phyloP scores from a whole-genome alignment of 2,329 filamentous ascomycete genomes.

The Dactylellina cionopaga region DNA sequence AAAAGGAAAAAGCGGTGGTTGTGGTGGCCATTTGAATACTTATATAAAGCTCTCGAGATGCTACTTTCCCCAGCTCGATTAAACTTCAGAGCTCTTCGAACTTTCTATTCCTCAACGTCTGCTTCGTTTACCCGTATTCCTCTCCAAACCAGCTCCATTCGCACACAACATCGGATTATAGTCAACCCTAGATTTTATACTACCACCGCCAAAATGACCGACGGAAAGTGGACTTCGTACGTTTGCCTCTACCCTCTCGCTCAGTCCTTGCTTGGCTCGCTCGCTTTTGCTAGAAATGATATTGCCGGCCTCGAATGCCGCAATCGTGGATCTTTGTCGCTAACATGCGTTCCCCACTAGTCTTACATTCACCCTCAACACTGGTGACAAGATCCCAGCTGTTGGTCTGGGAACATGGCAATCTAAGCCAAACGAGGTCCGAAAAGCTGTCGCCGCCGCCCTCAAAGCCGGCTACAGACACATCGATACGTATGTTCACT shows the following conservation, averaged over 20 bases:
- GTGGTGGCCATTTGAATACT: conserved; percentile 26
- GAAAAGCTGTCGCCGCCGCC: conserved; percentile 75
- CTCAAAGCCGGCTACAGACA: conserved; percentile 76
- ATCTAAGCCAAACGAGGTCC: conserved; percentile 74
- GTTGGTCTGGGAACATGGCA: conserved; percentile 84
- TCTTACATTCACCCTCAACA: conserved; percentile 75
- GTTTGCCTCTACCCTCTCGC: conserved; percentile 1
- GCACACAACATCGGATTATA: conserved; percentile 19
- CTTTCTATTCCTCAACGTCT: conserved; percentile 37
- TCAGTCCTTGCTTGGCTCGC: not conserved
- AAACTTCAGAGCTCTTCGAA: conserved; percentile 52
- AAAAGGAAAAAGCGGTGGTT: no score
- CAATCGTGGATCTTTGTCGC: not conserved
- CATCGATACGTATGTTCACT: conserved; percentile 70
- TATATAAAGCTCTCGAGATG: conserved; percentile 53
- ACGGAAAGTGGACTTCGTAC: conserved; percentile 52
- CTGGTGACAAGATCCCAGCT: conserved; percentile 79
- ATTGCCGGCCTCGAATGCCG: not conserved
- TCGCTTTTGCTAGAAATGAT: not conserved
- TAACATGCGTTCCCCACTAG: conserved; percentile 10
- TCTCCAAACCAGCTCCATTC: conserved; percentile 23
- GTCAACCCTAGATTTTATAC: conserved; percentile 21
- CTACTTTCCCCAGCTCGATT: conserved; percentile 47
- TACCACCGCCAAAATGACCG: conserved; percentile 44
- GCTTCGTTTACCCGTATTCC: conserved; percentile 4